Base-by-base conservation (phyloP, 2,329 filamentous ascomycete genomes). In the Fusarium musae region DNA sequence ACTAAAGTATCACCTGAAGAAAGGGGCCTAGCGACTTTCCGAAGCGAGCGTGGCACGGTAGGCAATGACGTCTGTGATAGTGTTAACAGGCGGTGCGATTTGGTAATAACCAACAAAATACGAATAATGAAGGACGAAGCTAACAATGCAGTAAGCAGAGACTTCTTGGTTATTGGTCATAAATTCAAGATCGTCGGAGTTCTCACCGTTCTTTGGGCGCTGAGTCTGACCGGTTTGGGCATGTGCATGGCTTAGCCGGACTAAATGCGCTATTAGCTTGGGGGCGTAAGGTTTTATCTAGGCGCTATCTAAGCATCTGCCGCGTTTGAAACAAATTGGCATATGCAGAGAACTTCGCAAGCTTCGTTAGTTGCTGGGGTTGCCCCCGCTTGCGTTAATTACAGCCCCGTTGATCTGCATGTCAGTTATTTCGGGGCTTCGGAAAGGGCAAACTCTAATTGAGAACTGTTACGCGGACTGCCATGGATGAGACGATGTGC, bases 231-330 rank as follows among this genome's bases (percentile, higher is more conserved):
- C 15, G 0, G 3, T 36, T 46, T 13, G n/a, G 32, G 62, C 17
- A 21, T 42, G 53, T 6, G 50, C 34, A 54, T 54, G 59, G 39
- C 40, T 44, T 16, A 59, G 34, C 36, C 34, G 16, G 23, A 61
- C 26, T 19, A 23, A 23, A 6, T 23, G 21, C 9, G 23, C 17
- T 30, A 4, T 34, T 5, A 28, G 43, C 43, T 15, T 28, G 53
- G 57, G 46, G 64, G 63, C 53, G 26, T 36, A 46, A 53, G 30
- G 32, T 37, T 61, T 67, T 28, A 61, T 67, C 63, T 67, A 53
- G 40, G 6, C 53, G 65, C 63, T 67, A 67, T 66, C 63, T 32
- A 37, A 15, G 23, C 54, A 67, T 53, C 3, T 61, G 19, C 54
- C 53, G 54, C 8, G 57, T 59, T 59, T 26, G 19, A 59, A 19